phyloP scores from a whole-genome alignment of 805 yeast species.

The Ogataea wickerhamii region DNA sequence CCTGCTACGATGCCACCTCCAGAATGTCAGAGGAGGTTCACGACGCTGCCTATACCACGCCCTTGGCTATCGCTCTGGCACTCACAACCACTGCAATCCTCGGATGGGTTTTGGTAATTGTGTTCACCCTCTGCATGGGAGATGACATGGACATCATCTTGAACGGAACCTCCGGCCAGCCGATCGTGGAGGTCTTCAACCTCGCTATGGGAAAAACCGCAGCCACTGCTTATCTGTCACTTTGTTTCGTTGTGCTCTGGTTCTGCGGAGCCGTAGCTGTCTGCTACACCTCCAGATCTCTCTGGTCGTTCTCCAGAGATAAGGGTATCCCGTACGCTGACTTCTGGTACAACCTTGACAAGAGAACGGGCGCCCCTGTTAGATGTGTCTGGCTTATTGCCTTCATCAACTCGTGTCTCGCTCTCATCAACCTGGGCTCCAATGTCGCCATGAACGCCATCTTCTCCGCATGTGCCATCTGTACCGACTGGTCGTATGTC shows the following conservation, averaged over 20 bases:
- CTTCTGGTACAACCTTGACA: conserved; percentile 38
- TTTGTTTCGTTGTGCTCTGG: conserved; percentile 48
- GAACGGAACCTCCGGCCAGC: conserved; percentile 40
- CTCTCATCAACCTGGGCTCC: conserved; percentile 41
- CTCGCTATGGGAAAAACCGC: conserved; percentile 51
- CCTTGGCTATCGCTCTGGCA: conserved; percentile 56
- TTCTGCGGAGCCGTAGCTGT: conserved; percentile 51
- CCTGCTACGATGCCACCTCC: conserved; percentile 53
- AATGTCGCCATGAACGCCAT: conserved; percentile 50
- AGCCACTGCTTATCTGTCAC: conserved; percentile 48
- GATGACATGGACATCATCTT: conserved; percentile 36
- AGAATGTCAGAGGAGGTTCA: conserved; percentile 55
- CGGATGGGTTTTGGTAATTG: conserved; percentile 49
- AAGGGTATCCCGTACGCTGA: conserved; percentile 47
- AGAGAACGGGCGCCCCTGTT: conserved; percentile 41
- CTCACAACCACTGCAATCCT: conserved; percentile 45
- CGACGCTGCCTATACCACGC: conserved; percentile 52
- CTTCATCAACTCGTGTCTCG: conserved; percentile 40
- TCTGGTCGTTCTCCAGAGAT: conserved; percentile 57
- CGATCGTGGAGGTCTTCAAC: conserved; percentile 49
- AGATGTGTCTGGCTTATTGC: conserved; percentile 42
- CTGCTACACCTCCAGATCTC: conserved; percentile 48
- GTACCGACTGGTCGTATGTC: conserved; percentile 49
- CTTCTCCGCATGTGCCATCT: conserved; percentile 51
- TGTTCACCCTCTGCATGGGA: conserved; percentile 44